phyloP scores from a whole-genome alignment of 441 rosid genomes.

The Adansonia gregorii region DNA sequence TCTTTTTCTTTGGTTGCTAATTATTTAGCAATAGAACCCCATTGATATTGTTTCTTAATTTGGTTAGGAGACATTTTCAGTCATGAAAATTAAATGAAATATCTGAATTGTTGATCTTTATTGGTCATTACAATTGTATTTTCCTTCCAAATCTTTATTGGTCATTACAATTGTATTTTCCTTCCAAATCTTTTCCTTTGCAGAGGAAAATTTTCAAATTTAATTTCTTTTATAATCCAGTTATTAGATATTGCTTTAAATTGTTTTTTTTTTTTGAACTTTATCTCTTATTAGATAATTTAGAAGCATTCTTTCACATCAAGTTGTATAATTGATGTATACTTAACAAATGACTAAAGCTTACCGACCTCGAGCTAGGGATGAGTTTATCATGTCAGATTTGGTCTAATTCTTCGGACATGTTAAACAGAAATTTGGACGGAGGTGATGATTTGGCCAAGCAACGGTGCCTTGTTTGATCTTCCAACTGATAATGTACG shows the following conservation, averaged over 20 bases:
- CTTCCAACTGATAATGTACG: background rate
- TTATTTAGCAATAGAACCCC: background rate
- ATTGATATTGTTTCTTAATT: background rate
- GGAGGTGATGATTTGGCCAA: background rate
- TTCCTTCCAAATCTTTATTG: background rate
- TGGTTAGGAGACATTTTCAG: background rate
- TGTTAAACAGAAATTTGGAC: no score
- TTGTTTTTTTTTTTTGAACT: no score
- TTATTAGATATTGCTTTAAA: no score
- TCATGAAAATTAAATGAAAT: slow-evolving; percentile 2
- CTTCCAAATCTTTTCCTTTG: no score
- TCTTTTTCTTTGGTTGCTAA: background rate
- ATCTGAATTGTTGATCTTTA: background rate
- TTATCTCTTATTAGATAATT: no score
- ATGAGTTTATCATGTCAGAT: background rate
- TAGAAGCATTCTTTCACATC: background rate
- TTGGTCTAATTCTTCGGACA: no score
- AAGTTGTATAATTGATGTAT: background rate
- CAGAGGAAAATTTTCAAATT: no score
- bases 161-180: no score
- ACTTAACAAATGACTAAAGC: background rate
- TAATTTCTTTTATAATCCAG: no score
- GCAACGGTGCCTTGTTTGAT: background rate
- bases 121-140: background rate
- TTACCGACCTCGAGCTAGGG: background rate